phyloP scores from a whole-genome alignment of 176 grass and related monocot genomes.

The Microstegium vimineum region DNA sequence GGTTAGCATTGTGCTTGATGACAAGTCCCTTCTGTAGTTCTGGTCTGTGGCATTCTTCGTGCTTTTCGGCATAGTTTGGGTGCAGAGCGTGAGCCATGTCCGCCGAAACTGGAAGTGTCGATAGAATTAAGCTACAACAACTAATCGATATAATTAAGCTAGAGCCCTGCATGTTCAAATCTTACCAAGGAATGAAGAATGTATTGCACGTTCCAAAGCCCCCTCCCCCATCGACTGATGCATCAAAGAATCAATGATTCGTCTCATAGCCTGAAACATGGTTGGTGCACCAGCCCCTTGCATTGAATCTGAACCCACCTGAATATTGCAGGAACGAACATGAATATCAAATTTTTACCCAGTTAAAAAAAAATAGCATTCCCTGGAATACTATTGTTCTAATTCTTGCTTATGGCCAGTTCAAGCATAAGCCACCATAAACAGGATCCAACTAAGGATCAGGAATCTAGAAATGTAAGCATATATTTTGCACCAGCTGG shows the following conservation, averaged over 20 bases:
- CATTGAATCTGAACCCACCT: constrained; percentile 91
- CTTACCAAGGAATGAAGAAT: constrained; percentile 93
- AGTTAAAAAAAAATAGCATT: background rate
- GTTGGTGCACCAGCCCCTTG: constrained; percentile 93
- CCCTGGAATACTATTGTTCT: background rate
- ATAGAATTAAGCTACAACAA: background rate
- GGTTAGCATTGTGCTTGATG: constrained; percentile 95
- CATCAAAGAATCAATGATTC: constrained; percentile 65
- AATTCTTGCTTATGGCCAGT: background rate
- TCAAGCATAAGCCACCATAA: background rate
- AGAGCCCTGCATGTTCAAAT: background rate
- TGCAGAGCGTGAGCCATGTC: constrained; percentile 97
- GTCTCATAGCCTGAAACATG: constrained; percentile 86
- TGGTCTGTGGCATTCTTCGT: constrained; percentile 87
- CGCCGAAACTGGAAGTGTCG: constrained; percentile 56
- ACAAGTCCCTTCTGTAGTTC: constrained; percentile 87
- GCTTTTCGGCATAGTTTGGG: constrained; percentile 85
- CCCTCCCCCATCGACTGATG: constrained; percentile 78
- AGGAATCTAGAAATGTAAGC: background rate
- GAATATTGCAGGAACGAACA: constrained; percentile 5
- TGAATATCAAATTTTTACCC: background rate
- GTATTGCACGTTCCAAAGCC: constrained; percentile 82
- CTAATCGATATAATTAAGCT: background rate
- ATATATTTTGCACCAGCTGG: background rate
- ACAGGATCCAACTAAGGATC: background rate